Percentiles rank a stretch among this genome's conserved stretches.
Evolutionary conservation across 305 asterid genomes (phyloP).

Genomic region (Rubia tinctorum): DNA sequence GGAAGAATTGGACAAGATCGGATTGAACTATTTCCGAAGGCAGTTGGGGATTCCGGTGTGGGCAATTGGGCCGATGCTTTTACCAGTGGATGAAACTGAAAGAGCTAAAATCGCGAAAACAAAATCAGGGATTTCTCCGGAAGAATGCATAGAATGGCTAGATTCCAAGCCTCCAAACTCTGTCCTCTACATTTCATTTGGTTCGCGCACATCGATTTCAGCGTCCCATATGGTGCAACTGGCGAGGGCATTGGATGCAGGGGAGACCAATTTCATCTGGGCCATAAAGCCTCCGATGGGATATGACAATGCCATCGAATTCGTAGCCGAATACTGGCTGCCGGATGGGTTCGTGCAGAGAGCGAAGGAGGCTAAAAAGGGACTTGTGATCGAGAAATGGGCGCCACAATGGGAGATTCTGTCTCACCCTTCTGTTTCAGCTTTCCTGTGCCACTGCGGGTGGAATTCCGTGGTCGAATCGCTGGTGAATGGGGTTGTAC

Average conservation of each 20-base stretch:
- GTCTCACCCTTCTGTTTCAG: constrained; percentile 40
- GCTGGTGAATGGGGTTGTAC: constrained; percentile 44
- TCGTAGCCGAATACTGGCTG: constrained; percentile 54
- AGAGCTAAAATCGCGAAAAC: constrained; percentile 17
- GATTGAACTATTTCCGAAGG: constrained; percentile 42
- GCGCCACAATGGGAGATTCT: constrained; percentile 58
- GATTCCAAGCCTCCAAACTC: constrained; percentile 31
- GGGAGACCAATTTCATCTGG: constrained; percentile 47
- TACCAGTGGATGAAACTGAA: constrained; percentile 30
- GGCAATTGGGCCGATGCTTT: constrained; percentile 50
- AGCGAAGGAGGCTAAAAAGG: constrained; percentile 29
- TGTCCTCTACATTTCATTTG: constrained; percentile 53
- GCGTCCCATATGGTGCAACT: constrained; percentile 55
- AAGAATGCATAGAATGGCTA: constrained; percentile 41
- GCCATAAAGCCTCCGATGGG: constrained; percentile 60
- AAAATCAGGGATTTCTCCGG: constrained; percentile 20
- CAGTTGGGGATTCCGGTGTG: constrained; percentile 40
- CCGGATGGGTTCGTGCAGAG: constrained; percentile 49
- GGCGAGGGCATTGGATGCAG: constrained; percentile 50
- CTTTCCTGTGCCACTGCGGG: constrained; percentile 58
- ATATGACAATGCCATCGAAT: constrained; percentile 35
- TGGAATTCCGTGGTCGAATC: constrained; percentile 75
- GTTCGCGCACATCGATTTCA: constrained; percentile 46
- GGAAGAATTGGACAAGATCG: constrained; percentile 39
- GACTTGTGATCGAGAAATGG: constrained; percentile 48